Conservation (phyloP, 1,284 basidiomycete species). For the Apiotrichum domesticum region DNA sequence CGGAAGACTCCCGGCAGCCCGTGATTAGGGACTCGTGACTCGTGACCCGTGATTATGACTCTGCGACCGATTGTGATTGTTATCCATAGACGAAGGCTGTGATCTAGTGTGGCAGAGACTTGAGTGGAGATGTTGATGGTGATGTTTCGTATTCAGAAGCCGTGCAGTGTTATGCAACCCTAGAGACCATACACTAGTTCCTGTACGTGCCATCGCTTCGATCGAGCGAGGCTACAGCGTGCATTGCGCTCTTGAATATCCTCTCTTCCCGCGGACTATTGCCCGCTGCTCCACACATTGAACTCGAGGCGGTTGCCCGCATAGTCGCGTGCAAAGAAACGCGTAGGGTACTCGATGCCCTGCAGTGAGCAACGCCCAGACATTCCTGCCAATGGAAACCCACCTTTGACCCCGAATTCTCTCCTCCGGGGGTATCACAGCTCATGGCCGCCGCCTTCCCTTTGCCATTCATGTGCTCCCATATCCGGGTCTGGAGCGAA, state of each 20-base stretch:
- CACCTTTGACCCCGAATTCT: conserved; percentile 38
- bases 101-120: no score
- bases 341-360: conserved; percentile 39
- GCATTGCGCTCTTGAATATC: no score
- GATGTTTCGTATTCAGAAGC: no score
- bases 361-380: conserved; percentile 10
- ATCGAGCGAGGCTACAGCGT: no score
- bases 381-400: background rate
- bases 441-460: conserved; percentile 22
- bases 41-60: no score
- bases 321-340: conserved; percentile 43
- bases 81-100: no score
- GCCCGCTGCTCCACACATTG: background rate
- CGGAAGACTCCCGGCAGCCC: background rate
- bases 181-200: no score
- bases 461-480: conserved; percentile 21
- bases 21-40: background rate
- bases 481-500: conserved; percentile 38
- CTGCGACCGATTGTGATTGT: no score
- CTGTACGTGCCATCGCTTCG: no score
- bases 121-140: no score
- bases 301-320: conserved; percentile 45
- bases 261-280: no score
- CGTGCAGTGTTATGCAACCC: no score
- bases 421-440: conserved; percentile 37